Evolutionary conservation across 208 protist genomes (phyloP), one percentile per base, ranked within the genome.

Genomic region (Borovskyia barvae): DNA sequence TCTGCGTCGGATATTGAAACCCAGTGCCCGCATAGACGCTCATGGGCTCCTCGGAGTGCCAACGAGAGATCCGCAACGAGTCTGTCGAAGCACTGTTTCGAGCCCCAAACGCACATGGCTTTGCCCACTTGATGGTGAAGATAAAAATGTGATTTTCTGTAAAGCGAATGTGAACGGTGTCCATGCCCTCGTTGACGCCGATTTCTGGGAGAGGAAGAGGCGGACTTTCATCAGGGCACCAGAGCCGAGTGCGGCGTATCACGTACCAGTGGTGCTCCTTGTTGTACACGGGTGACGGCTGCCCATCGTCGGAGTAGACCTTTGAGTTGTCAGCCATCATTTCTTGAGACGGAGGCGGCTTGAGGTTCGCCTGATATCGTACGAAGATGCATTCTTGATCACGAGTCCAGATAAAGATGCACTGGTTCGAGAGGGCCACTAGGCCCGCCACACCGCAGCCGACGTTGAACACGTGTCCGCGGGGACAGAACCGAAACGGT

Each of bases 351-450:
- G 62, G 43, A 5, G 61, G 24, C 7, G 28, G 4, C 11, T 36
- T 9, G 17, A 90, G 60, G 47, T 90, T 90, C 20, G 72, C 78
- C 51, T 94, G 87, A 51, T 90, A 94, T 25, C 87, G 78, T 57
- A 79, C 75, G 5, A 91, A 42, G 9, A 89, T 36, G 33, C 87
- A 45, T 52, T 87, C 79, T 30, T 66, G 55, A 42, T 82, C 72
- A 8, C 75, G 65, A 19, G 87, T 94, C 47, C 74, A 77, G 19
- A 84, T 65, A 5, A 84, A 22, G 25, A 91, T 71, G 47, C 80
- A 88, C 67, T 94, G 87, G 43, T 91, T 77, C 1, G 75, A 47
- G n/a, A 87, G 43, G 1, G 69, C 55, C 32, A 76, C 61, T 17
- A 94, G 55, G 19, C 57, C 56, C 14, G 81, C 40, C n/a, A 88